Evolutionary conservation across 2,329 filamentous ascomycete genomes (phyloP).

Genomic region (Phymatotrichopsis omnivora): DNA sequence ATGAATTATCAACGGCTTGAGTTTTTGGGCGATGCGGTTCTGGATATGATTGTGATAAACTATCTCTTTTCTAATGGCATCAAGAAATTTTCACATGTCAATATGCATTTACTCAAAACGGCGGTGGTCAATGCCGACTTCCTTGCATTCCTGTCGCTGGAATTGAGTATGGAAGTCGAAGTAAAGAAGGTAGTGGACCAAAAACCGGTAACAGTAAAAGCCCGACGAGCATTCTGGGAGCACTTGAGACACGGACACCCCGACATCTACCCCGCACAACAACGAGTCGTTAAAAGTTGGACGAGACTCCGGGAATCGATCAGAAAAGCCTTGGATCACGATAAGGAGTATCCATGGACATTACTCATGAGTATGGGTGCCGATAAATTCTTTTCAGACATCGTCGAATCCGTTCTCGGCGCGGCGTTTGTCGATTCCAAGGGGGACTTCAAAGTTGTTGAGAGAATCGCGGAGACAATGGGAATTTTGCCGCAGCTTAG

Average conservation of each 20-base stretch:
- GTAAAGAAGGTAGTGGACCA: constrained; percentile 29
- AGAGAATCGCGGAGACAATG: constrained; percentile 49
- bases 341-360: constrained; percentile 63
- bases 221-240: constrained; percentile 46
- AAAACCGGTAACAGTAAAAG: constrained; percentile 30
- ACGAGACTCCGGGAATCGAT: constrained; percentile 40
- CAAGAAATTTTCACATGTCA: constrained; percentile 42
- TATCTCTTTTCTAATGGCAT: constrained; percentile 44
- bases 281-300: constrained; percentile 39
- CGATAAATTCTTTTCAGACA: constrained; percentile 71
- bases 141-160: constrained; percentile 65
- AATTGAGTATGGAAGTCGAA: constrained; percentile 33
- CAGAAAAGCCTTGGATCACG: constrained; percentile 6
- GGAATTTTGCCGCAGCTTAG: constrained; percentile 56
- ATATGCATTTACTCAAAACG: constrained; percentile 68
- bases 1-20: constrained; percentile 63
- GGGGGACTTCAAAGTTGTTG: constrained; percentile 51
- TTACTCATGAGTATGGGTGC: constrained; percentile 54
- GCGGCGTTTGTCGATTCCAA: constrained; percentile 72
- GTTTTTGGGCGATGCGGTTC: constrained; percentile 74
- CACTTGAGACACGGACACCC: constrained; percentile 54
- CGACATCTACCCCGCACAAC: constrained; percentile 41
- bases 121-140: constrained; percentile 72
- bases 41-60: constrained; percentile 65
- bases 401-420: constrained; percentile 70